These are phyloP conservation scores for Talaromyces funiculosus DNA, from an alignment of 2,329 filamentous ascomycete species.

Conservation along the genomic window DNA sequence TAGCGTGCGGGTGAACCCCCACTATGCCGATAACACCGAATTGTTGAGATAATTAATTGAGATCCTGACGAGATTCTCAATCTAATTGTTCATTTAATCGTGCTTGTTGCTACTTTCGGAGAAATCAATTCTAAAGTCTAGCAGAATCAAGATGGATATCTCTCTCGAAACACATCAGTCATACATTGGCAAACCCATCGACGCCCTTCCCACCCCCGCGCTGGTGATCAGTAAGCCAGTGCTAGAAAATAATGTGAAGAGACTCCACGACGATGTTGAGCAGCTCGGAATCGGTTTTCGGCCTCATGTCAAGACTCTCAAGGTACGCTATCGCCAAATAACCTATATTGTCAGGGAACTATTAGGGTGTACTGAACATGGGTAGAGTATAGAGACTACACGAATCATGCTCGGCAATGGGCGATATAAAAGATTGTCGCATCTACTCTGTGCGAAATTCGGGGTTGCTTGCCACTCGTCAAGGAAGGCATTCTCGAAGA, in stretches of 20 bases:
- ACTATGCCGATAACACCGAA: neutral
- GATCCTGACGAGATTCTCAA: neutral
- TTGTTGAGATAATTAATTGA: neutral
- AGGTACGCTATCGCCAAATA: constrained; percentile 23
- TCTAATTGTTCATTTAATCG: neutral
- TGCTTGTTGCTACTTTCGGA: neutral
- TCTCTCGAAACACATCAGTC: constrained; percentile 27
- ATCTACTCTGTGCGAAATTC: constrained; percentile 39
- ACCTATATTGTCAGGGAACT: neutral
- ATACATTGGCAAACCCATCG: constrained; percentile 32
- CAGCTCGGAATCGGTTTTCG: constrained; percentile 35
- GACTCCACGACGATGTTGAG: constrained; percentile 36
- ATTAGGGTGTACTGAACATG: neutral
- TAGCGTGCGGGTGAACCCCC: neutral
- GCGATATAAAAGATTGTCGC: constrained; percentile 36
- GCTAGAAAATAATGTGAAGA: constrained; percentile 35
- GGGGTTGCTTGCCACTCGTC: constrained; percentile 35
- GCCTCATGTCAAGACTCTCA: constrained; percentile 44
- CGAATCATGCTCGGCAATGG: constrained; percentile 39
- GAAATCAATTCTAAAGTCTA: neutral
- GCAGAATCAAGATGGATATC: constrained; percentile 24
- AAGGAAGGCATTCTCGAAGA: constrained; percentile 39
- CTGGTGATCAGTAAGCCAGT: constrained; percentile 36
- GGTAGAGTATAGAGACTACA: constrained; percentile 28
- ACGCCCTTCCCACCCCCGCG: constrained; percentile 36